phyloP scores from a whole-genome alignment of 2,329 filamentous ascomycete genomes.

The Myriosclerotinia duriaeana region DNA sequence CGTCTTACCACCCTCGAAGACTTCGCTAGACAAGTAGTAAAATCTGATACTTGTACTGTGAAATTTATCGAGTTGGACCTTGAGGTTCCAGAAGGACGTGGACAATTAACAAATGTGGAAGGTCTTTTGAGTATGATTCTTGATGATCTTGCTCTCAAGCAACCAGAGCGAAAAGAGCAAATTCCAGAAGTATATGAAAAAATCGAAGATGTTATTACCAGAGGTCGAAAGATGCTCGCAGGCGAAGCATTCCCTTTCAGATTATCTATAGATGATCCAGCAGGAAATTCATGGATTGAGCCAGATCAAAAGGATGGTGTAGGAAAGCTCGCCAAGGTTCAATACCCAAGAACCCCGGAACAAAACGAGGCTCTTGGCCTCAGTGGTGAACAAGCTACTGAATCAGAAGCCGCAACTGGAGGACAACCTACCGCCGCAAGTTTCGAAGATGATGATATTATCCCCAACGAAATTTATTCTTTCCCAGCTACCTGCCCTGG shows the following conservation, averaged over 20 bases:
- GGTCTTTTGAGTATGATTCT: conserved; percentile 77
- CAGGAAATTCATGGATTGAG: conserved; percentile 95
- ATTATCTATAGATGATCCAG: conserved; percentile 82
- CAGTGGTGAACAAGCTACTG: conserved; percentile 57
- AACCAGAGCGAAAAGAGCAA: conserved; percentile 76
- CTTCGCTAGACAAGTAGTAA: conserved; percentile 84
- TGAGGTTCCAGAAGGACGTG: conserved; percentile 86
- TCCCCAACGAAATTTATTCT: conserved; percentile 88
- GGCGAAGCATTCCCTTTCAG: conserved; percentile 84
- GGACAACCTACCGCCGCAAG: conserved; percentile 45
- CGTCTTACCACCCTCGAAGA: conserved; percentile 72
- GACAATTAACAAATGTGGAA: conserved; percentile 91
- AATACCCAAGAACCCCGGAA: conserved; percentile 78
- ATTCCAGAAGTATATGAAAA: conserved; percentile 77
- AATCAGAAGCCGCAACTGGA: conserved; percentile 50
- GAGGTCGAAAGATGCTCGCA: conserved; percentile 72
- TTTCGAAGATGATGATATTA: conserved; percentile 66
- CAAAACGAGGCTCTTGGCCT: conserved; percentile 88
- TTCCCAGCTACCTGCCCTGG: conserved; percentile 91
- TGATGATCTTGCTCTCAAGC: conserved; percentile 76
- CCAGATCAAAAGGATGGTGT: conserved; percentile 75
- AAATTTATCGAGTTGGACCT: conserved; percentile 89
- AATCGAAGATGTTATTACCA: conserved; percentile 72
- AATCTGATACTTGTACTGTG: conserved; percentile 82
- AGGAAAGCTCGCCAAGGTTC: conserved; percentile 85